Base-by-base conservation (phyloP, 176 grass and related monocot species). In the Eleusine coracana region DNA sequence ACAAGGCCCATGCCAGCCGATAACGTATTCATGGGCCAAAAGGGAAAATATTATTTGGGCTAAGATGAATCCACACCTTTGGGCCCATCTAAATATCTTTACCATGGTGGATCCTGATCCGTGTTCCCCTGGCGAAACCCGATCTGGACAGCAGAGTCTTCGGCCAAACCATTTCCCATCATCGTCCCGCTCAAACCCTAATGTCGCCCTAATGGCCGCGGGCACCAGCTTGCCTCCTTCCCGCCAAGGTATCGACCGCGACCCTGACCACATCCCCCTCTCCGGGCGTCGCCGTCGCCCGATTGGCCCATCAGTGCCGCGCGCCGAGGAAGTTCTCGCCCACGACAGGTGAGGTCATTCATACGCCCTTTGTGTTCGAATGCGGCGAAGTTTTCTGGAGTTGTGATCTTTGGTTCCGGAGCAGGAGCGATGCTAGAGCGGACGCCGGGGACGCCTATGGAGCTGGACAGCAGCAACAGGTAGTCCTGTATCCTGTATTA, bases 201-300 rank as follows among this genome's bases (percentile, higher is more conserved):
- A 59, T 58, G 54, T 59, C 56, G 56, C 56, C 23, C 56, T 56
- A 59, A 59, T 59, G 56, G 56, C 56, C 20, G 56, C 56, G 74
- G 80, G 65, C 67, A 25, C 73, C 38, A 28, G 10, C 6, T 10
- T 61, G 3, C 44, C 60, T 31, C 34, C 42, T 73, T 55, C 73
- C 54, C 66, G 67, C 74, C 80, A 49, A 48, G 46, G 5, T 51
- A 21, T 0, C 6, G 46, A 12, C 50, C 18, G 5, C 50, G 74
- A 79, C 76, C 17, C 21, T 41, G 80, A 83, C 56, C 74, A 88
- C 74, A 18, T 56, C 20, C 74, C 86, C 9, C 74, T 78, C 14
- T 44, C 80, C 5, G 67, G 39, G 56, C 74, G 86, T 8, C 80
- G 44, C 20, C 25, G 58, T 38, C 56, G 17, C 20, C 37, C 62